Percentiles rank a stretch among this genome's conserved stretches.
These are phyloP conservation scores for Wakefieldia striispora DNA, from an alignment of 768 basidiomycete species.

Conservation along the genomic window DNA sequence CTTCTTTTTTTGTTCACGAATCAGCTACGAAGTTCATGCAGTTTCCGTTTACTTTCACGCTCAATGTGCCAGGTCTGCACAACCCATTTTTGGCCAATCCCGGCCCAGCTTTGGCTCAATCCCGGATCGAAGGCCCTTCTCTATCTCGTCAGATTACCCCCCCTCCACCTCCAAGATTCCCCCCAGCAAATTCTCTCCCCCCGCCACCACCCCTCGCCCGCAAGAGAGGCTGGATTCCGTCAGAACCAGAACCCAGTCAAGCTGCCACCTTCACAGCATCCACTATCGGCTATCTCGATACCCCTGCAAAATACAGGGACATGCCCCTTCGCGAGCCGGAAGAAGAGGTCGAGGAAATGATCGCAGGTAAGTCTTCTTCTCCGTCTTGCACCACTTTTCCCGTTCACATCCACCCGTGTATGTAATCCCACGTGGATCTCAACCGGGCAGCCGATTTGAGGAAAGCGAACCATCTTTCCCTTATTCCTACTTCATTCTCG, in stretches of 20 bases:
- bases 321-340: constrained; percentile 31
- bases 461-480: constrained; percentile 16
- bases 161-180: constrained; percentile 18
- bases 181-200: constrained; percentile 22
- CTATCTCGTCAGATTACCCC: constrained; percentile 20
- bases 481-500: constrained; percentile 7
- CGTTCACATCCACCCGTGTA: constrained; percentile 10
- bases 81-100: constrained; percentile 56
- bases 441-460: constrained; percentile 12
- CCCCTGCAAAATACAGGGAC: constrained; percentile 59
- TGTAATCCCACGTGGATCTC: constrained; percentile 13
- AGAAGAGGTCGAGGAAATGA: constrained; percentile 45
- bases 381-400: constrained; percentile 24
- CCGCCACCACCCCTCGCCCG: constrained; percentile 42
- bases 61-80: constrained; percentile 59
- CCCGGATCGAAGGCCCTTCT: constrained; percentile 28
- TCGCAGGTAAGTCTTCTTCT: constrained; percentile 38
- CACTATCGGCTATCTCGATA: constrained; percentile 65
- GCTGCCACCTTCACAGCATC: constrained; percentile 52
- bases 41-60: constrained; percentile 73
- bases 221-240: constrained; percentile 76
- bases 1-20: constrained; percentile 18
- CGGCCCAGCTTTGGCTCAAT: constrained; percentile 14
- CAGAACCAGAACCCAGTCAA: constrained; percentile 52
- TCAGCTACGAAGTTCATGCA: constrained; percentile 37